Base-by-base conservation (phyloP, 345 rosid genomes). In the Citrus mangshanensis region DNA sequence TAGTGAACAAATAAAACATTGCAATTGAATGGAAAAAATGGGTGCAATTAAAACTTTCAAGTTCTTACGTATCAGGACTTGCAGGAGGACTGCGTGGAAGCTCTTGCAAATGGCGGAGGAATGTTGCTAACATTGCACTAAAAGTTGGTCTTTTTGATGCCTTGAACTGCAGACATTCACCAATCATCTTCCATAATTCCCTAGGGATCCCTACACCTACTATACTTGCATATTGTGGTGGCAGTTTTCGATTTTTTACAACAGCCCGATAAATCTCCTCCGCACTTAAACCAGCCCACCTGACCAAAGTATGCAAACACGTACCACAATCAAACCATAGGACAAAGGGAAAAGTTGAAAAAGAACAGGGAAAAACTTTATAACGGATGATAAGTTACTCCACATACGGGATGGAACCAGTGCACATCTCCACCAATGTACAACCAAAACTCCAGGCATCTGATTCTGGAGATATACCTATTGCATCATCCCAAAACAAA, bases 391-490 rank as follows among this genome's bases (percentile, higher is more conserved):
- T 24, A 61, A 76, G 77, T 71, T 65, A 81, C 42, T 83, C 82
- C 84, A 91, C 97, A 71, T 94, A 96, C 98, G 98, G 99, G 51
- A 85, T 89, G 83, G 94, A 93, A 77, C 98, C 99, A 65, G 99
- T 96, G 92, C 99, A 96, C 98, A 96, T 96, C 85, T 96, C 98
- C 79, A 96, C 97, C 87, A 96, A 86, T 56, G 99, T 93, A 82
- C 99, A 96, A 79, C 98, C 98, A 86, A 96, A 96, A 87, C 98
- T 94, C 99, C 98, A 96, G 60, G 99, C 97, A 89, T 96, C 99
- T 32, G 99, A 93, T 78, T 94, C 97, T 38, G 86, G 86, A 59
- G 97, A 94, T 84, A 94, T 91, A 75, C 94, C 98, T 38, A 89
- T 88, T 70, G 93, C 94, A 82, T 93, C 99, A 82, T 93, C 98